Evolutionary conservation across 192 early-diverging fungal species (phyloP).

Genomic region (Coemansia sp.): DNA sequence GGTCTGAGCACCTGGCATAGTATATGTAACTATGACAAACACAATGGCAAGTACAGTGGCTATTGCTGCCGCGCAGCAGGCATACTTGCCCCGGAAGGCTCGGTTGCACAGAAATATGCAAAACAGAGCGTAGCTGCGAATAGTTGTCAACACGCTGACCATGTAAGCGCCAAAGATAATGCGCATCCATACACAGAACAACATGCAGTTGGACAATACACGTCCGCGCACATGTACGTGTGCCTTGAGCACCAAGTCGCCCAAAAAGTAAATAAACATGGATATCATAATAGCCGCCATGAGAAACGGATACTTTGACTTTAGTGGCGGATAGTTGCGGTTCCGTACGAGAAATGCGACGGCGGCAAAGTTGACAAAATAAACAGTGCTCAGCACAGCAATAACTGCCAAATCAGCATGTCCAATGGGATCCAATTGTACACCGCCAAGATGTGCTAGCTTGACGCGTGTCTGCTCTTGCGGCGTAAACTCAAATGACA

Average conservation of each 20-base stretch:
- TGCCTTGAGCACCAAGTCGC: slow-evolving; percentile 53
- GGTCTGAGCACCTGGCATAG: slow-evolving; percentile 24
- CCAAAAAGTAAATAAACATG: slow-evolving; percentile 43
- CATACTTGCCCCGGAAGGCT: slow-evolving; percentile 33
- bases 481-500: slow-evolving; percentile 41
- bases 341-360: slow-evolving; percentile 40
- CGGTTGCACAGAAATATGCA: slow-evolving; percentile 49
- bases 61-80: slow-evolving; percentile 22
- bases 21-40: slow-evolving; percentile 38
- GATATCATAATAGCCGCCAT: slow-evolving; percentile 40
- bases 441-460: slow-evolving; percentile 28
- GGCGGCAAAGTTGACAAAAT: slow-evolving; percentile 1
- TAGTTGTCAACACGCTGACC: slow-evolving; percentile 42
- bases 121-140: slow-evolving; percentile 48
- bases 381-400: slow-evolving; percentile 24
- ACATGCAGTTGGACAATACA: slow-evolving; percentile 36
- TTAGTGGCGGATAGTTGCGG: slow-evolving; percentile 54
- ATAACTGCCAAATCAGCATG: slow-evolving; percentile 40
- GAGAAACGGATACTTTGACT: slow-evolving; percentile 54
- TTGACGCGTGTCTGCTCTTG: slow-evolving; percentile 28
- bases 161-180: slow-evolving; percentile 36
- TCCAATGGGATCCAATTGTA: slow-evolving; percentile 44
- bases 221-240: slow-evolving; percentile 42
- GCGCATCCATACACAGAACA: slow-evolving; percentile 52
- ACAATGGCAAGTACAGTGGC: slow-evolving; percentile 19